A percentile compares a stretch with the other conserved stretches of the same genome.
These are phyloP conservation scores for Gossypium australe DNA, from an alignment of 345 rosid species.

Conservation along the genomic window DNA sequence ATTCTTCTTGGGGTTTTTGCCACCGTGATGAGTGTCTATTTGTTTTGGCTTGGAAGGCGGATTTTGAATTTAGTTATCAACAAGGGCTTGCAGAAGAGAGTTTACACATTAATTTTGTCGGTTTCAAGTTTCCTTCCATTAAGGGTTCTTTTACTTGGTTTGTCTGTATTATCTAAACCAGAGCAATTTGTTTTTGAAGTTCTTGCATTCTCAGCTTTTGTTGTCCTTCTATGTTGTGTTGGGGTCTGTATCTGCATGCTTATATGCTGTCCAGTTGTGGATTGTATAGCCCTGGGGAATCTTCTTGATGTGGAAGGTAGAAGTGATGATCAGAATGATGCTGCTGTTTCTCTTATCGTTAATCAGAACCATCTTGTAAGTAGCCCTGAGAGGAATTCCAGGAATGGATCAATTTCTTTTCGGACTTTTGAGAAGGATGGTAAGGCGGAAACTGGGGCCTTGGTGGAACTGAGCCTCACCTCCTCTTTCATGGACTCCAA, in stretches of 20 bases:
- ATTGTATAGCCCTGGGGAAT: conserved; percentile 75
- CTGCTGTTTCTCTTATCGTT: conserved; percentile 53
- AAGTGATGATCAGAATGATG: conserved; percentile 25
- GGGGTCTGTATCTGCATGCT: conserved; percentile 77
- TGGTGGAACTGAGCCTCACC: conserved; percentile 63
- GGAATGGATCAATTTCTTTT: conserved; percentile 61
- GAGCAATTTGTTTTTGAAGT: conserved; percentile 68
- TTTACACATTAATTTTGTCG: conserved; percentile 69
- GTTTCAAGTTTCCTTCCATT: conserved; percentile 80
- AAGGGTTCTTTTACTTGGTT: conserved; percentile 78
- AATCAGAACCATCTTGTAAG: conserved; percentile 41
- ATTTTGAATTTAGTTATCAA: conserved; percentile 84
- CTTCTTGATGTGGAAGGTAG: conserved; percentile 55
- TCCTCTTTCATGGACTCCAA: conserved; percentile 36
- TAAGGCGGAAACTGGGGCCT: conserved; percentile 31
- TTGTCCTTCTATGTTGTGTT: conserved; percentile 64
- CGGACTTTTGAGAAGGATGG: conserved; percentile 43
- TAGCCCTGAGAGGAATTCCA: conserved; percentile 56
- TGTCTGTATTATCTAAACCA: conserved; percentile 69
- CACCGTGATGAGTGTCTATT: conserved; percentile 54
- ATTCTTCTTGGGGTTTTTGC: conserved; percentile 73
- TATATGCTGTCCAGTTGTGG: conserved; percentile 83
- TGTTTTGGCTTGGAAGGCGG: conserved; percentile 91
- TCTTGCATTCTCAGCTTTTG: conserved; percentile 72
- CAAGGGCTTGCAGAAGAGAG: conserved; percentile 88